These are phyloP conservation scores for Aspergillus sp. DNA, from an alignment of 2,329 filamentous ascomycete genomes.

Conservation along the genomic window DNA sequence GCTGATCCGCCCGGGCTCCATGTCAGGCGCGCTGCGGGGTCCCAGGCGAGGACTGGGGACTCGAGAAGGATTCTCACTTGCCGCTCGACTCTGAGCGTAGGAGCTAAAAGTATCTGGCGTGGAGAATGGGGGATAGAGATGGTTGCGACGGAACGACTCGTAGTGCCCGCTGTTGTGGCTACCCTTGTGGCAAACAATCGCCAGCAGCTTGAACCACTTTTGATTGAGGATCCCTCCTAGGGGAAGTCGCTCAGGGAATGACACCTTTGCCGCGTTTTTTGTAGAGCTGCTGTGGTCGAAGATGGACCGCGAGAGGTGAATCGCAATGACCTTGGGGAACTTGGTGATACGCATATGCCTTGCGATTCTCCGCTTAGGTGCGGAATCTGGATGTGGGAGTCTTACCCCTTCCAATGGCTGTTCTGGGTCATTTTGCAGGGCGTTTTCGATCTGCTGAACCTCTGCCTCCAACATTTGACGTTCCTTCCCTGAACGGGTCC, in stretches of 20 bases:
- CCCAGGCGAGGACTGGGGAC: slow-evolving; percentile 45
- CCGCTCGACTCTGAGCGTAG: slow-evolving; percentile 60
- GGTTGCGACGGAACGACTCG: slow-evolving; percentile 88
- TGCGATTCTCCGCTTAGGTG: slow-evolving; percentile 78
- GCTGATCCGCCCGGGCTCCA: slow-evolving; percentile 22
- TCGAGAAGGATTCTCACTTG: slow-evolving; percentile 48
- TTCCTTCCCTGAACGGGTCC: slow-evolving; percentile 50
- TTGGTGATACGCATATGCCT: slow-evolving; percentile 80
- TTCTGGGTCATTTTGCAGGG: slow-evolving; percentile 79
- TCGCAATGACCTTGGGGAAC: slow-evolving; percentile 84
- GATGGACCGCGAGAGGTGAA: slow-evolving; percentile 90
- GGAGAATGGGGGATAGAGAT: slow-evolving; percentile 71
- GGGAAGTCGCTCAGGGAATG: slow-evolving; percentile 81
- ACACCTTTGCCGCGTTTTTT: slow-evolving; percentile 92
- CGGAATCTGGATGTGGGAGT: slow-evolving; percentile 68
- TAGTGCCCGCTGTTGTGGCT: slow-evolving; percentile 96
- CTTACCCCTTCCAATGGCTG: slow-evolving; percentile 64
- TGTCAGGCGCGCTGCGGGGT: slow-evolving; percentile 22
- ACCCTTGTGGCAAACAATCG: slow-evolving; percentile 88
- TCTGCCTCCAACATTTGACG: slow-evolving; percentile 51
- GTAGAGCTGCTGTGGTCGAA: slow-evolving; percentile 76
- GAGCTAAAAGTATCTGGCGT: slow-evolving; percentile 75
- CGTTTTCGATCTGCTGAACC: slow-evolving; percentile 61
- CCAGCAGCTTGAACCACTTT: slow-evolving; percentile 77
- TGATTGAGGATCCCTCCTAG: slow-evolving; percentile 74